A percentile compares a stretch with the other conserved stretches of the same genome.
Evolutionary conservation across 805 yeast species (phyloP).

Genomic region (Zygotorulaspora florentina): DNA sequence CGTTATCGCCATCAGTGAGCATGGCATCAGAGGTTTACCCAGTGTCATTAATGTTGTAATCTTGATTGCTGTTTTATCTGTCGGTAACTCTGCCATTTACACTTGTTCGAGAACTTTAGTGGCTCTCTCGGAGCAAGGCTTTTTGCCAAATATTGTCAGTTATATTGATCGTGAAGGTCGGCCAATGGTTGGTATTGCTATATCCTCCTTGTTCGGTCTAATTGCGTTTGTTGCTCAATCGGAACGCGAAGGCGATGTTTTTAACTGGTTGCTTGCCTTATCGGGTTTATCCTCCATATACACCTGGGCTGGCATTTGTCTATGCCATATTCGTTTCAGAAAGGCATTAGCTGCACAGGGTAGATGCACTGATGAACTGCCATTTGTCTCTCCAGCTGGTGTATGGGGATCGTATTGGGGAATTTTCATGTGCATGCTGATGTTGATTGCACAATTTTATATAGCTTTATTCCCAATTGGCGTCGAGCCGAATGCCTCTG

Average conservation of each 20-base stretch:
- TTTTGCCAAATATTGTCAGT: conserved; percentile 53
- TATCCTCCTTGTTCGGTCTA: conserved; percentile 52
- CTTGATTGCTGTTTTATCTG: conserved; percentile 61
- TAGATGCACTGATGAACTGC: conserved; percentile 59
- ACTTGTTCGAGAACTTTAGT: conserved; percentile 65
- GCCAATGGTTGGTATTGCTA: conserved; percentile 54
- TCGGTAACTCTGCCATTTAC: conserved; percentile 66
- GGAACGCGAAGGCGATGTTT: conserved; percentile 48
- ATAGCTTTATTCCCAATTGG: conserved; percentile 70
- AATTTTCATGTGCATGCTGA: conserved; percentile 49
- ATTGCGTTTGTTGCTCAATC: conserved; percentile 57
- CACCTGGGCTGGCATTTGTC: conserved; percentile 59
- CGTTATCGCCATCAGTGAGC: conserved; percentile 63
- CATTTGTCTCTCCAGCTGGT: conserved; percentile 66
- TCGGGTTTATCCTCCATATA: conserved; percentile 59
- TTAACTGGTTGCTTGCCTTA: conserved; percentile 60
- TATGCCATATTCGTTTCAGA: conserved; percentile 61
- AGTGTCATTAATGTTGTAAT: conserved; percentile 65
- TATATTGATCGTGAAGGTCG: conserved; percentile 66
- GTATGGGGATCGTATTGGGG: conserved; percentile 65
- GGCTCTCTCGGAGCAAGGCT: conserved; percentile 59
- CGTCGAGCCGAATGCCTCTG: conserved; percentile 45
- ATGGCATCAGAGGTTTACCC: conserved; percentile 62
- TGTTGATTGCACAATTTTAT: conserved; percentile 78
- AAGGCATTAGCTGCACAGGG: conserved; percentile 62